These are phyloP conservation scores for Carex arenaria DNA, from an alignment of 202 grass and related monocot genomes.

Conservation along the genomic window DNA sequence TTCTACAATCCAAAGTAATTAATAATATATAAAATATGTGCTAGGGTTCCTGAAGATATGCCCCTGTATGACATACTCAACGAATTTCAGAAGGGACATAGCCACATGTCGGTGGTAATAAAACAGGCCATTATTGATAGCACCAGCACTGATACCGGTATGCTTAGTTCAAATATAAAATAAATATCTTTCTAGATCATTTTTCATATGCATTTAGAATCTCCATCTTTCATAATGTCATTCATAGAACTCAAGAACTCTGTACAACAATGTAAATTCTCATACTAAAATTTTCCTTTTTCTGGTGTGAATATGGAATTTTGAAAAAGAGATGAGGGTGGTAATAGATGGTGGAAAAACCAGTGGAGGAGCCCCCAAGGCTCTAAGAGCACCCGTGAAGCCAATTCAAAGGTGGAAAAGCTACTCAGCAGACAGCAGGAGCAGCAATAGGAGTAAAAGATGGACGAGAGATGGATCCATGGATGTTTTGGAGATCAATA, in stretches of 20 bases:
- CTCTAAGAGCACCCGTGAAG: not conserved
- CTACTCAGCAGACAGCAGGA: slow-evolving; percentile 42
- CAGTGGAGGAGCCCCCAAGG: not conserved
- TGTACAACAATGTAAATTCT: not conserved
- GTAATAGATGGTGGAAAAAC: slow-evolving; percentile 12
- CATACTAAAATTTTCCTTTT: not conserved
- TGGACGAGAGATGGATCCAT: slow-evolving; percentile 49
- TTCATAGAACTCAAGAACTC: not conserved
- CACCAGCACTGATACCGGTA: slow-evolving; percentile 3
- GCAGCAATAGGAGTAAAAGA: slow-evolving; percentile 44
- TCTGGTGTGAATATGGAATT: not conserved
- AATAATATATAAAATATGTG: slow-evolving; percentile 6
- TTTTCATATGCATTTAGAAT: not conserved
- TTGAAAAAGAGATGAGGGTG: slow-evolving; percentile 9
- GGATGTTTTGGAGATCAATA: slow-evolving; percentile 60
- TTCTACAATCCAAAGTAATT: not conserved
- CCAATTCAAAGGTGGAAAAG: slow-evolving; percentile 56
- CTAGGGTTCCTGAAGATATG: slow-evolving; percentile 76
- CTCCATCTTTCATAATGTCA: not conserved
- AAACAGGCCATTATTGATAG: slow-evolving; percentile 31
- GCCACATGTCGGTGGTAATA: slow-evolving; percentile 89
- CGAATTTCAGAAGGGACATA: slow-evolving; percentile 97
- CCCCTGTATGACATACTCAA: slow-evolving; percentile 97
- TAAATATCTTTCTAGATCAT: not conserved
- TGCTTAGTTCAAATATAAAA: not conserved